Conservation (phyloP, 352 stramenopile species). For the Phytophthora podocarpi region DNA sequence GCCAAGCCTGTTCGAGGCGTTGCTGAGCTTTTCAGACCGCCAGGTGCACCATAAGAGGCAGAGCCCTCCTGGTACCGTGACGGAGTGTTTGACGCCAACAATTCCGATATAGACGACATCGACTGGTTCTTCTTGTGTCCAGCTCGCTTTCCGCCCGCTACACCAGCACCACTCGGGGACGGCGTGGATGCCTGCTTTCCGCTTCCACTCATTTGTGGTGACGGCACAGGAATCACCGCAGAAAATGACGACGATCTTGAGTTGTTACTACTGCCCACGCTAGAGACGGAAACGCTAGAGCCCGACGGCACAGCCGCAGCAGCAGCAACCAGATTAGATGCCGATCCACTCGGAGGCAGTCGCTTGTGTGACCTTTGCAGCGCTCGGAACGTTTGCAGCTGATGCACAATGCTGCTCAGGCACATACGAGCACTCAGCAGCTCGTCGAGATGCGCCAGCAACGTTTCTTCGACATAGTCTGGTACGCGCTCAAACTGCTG, state of each 20-base stretch:
- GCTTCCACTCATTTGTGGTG: slow-evolving; percentile 38
- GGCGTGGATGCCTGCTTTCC: slow-evolving; percentile 40
- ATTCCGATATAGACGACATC: slow-evolving; percentile 88
- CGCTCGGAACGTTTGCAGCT: slow-evolving; percentile 71
- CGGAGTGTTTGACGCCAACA: slow-evolving; percentile 58
- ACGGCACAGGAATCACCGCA: slow-evolving; percentile 28
- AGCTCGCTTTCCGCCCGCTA: slow-evolving; percentile 58
- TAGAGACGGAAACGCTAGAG: slow-evolving; percentile 37
- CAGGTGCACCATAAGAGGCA: slow-evolving; percentile 35
- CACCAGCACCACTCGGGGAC: slow-evolving; percentile 27
- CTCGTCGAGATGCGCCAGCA: slow-evolving; percentile 74
- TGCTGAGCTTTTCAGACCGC: slow-evolving; percentile 49
- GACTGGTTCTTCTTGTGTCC: slow-evolving; percentile 90
- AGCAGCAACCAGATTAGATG: slow-evolving; percentile 30
- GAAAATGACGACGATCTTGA: slow-evolving; percentile 51
- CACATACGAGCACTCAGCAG: slow-evolving; percentile 76
- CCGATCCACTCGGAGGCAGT: slow-evolving; percentile 36
- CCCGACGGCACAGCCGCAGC: slow-evolving; percentile 22
- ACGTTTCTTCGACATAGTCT: slow-evolving; percentile 73
- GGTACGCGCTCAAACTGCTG: slow-evolving; percentile 79
- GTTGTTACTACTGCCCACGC: slow-evolving; percentile 39
- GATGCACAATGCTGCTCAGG: slow-evolving; percentile 73
- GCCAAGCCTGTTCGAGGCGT: slow-evolving; percentile 75
- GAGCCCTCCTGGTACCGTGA: slow-evolving; percentile 73
- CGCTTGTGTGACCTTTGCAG: slow-evolving; percentile 50